Conservation (phyloP, 139 green algal species). For the Chlamydomonas sp. region DNA sequence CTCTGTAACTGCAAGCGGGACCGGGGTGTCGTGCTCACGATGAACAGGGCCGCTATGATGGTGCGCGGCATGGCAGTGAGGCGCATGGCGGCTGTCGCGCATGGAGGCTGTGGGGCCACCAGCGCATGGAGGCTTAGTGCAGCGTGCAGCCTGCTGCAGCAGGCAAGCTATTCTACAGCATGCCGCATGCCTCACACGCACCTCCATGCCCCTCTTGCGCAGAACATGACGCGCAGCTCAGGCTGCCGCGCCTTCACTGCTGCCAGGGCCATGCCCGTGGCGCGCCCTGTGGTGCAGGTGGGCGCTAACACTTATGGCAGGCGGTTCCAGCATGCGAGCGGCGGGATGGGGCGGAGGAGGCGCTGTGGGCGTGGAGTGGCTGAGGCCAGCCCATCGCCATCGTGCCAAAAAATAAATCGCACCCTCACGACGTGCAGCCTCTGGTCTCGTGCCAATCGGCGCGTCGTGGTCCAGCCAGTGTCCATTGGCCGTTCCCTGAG, state of each 20-base stretch:
- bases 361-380: neutral
- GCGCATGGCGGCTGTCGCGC: too few species aligned
- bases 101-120: too few species aligned
- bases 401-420: neutral
- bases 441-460: neutral
- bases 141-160: too few species aligned
- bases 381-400: neutral
- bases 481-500: neutral
- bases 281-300: slow-evolving; percentile 28
- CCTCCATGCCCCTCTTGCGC: too few species aligned
- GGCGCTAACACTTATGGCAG: neutral
- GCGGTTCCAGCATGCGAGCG: neutral
- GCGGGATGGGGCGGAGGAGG: neutral
- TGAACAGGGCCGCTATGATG: too few species aligned
- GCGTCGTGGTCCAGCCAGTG: neutral
- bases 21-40: too few species aligned
- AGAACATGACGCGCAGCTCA: too few species aligned
- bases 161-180: too few species aligned
- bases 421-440: neutral
- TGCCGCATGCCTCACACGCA: too few species aligned
- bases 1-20: too few species aligned
- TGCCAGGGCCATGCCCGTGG: slow-evolving; percentile 23
- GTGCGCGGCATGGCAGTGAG: too few species aligned
- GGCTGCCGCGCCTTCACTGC: slow-evolving; percentile 31
- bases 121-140: too few species aligned